These are phyloP conservation scores for Pseudogymnoascus sp. DNA, from an alignment of 2,329 filamentous ascomycete genomes.

Conservation along the genomic window DNA sequence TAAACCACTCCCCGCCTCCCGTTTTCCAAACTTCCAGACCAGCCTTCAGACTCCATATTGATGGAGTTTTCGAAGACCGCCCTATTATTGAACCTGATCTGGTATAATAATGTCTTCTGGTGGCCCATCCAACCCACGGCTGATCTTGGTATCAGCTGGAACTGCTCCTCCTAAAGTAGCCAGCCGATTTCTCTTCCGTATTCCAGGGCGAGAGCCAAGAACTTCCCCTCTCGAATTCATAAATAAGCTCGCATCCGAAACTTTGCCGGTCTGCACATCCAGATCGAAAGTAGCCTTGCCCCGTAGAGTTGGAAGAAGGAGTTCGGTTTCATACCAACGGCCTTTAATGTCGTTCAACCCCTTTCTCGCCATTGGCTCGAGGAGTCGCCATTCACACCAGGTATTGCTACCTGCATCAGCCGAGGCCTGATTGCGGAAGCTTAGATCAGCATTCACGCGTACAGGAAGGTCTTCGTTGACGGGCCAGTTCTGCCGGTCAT, in stretches of 20 bases:
- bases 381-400: constrained; percentile 26
- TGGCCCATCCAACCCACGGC: constrained; percentile 26
- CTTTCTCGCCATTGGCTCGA: constrained; percentile 24
- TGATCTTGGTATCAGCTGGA: constrained; percentile 26
- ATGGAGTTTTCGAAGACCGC: background rate
- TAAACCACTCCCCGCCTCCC: background rate
- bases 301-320: constrained; percentile 36
- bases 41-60: background rate
- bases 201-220: constrained; percentile 19
- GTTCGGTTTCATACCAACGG: constrained; percentile 50
- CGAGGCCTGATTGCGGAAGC: constrained; percentile 41
- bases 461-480: constrained; percentile 37
- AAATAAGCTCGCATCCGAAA: constrained; percentile 34
- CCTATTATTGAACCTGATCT: background rate
- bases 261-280: constrained; percentile 26
- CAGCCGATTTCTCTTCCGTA: constrained; percentile 25
- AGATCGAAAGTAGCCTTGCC: constrained; percentile 28
- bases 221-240: constrained; percentile 40
- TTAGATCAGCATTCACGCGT: constrained; percentile 31
- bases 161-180: constrained; percentile 29
- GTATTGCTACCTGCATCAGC: constrained; percentile 24
- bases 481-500: constrained; percentile 29
- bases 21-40: background rate
- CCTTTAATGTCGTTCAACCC: constrained; percentile 44
- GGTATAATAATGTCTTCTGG: background rate